Conservation (phyloP, 2,329 filamentous ascomycete genomes). For the Phyllosticta paracitricarpa region DNA sequence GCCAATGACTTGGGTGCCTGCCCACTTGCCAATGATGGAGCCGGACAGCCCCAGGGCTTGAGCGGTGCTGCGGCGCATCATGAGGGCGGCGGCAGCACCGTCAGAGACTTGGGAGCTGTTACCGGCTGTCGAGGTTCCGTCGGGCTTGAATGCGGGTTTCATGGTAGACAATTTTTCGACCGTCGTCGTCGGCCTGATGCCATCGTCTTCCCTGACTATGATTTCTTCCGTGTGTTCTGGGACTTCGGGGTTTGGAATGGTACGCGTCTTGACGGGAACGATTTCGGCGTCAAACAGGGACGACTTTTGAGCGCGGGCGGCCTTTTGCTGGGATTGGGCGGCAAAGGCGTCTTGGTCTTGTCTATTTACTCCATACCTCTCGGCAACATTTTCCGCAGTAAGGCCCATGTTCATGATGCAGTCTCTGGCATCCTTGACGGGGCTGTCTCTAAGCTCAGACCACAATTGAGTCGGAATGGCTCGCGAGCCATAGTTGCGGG, state of each 20-base stretch:
- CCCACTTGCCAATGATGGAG: conserved; percentile 73
- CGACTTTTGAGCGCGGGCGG: conserved; percentile 55
- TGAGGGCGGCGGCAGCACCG: conserved; percentile 70
- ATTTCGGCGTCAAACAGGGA: conserved; percentile 73
- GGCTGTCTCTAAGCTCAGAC: conserved; percentile 58
- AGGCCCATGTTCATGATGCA: conserved; percentile 93
- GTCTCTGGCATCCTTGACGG: conserved; percentile 61
- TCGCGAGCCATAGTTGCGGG: conserved; percentile 70
- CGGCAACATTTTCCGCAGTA: conserved; percentile 80
- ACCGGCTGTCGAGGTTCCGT: conserved; percentile 72
- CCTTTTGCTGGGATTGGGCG: conserved; percentile 61
- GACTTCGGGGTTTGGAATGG: conserved; percentile 52
- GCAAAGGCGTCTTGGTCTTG: conserved; percentile 79
- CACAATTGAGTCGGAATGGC: conserved; percentile 80
- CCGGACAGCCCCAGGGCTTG: conserved; percentile 54
- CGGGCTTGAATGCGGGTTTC: conserved; percentile 72
- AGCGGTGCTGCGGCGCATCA: conserved; percentile 79
- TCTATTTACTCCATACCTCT: conserved; percentile 61
- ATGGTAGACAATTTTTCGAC: conserved; percentile 64
- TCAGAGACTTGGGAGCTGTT: conserved; percentile 82
- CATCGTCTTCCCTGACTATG: conserved; percentile 70
- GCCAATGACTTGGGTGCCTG: conserved; percentile 63
- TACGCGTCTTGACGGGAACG: conserved; percentile 64
- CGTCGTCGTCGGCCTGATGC: conserved; percentile 60
- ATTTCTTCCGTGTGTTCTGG: conserved; percentile 44